Base-by-base conservation (phyloP, 805 yeast genomes). In the Lachancea sp. region DNA sequence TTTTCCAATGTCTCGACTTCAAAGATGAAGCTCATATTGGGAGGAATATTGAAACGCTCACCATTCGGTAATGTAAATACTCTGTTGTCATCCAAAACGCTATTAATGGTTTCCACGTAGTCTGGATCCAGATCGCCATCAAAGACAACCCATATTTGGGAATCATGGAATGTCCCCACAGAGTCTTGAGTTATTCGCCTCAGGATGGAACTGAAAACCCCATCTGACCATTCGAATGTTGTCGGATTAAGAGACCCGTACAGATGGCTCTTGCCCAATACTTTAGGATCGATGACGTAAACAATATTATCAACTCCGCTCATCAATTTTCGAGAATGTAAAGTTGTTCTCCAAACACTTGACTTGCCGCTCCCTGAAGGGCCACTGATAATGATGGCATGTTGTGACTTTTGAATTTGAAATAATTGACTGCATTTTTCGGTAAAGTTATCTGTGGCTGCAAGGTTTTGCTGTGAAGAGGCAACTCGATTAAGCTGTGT, bases 101-200 rank as follows among this genome's bases (percentile, higher is more conserved):
- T 83, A 64, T 90, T 90, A 48, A 90, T 65, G 41, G 83, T 82
- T 52, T 90, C 97, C 1, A 86, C 86, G 95, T 97, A 90, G 29
- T 77, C 79, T 0, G 97, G 97, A 55, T 90, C 97, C 25, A 90
- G 75, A 51, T 87, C 96, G 29, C 97, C 94, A 61, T 90, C 97
- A 55, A 90, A 83, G 0, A 89, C 71, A 43, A 90, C 71, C 92
- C 95, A 88, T 12, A 78, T 70, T 32, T 83, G 64, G 12, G 73
- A 48, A 45, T 79, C 79, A 3, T 70, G 72, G 8, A 26, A 35
- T 6, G 32, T 17, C 12, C 39, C 44, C 4, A 31, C 15, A 5
- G 32, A 7, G 16, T 43, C 47, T 2, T 59, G 60, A 20, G 56
- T 56, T 0, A 82, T 70, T 38, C 66, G 68, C 46, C 97, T 66